Evolutionary conservation across 2,329 filamentous ascomycete species (phyloP), one percentile per base, ranked within the genome.

Genomic region (Camillea tinctor): DNA sequence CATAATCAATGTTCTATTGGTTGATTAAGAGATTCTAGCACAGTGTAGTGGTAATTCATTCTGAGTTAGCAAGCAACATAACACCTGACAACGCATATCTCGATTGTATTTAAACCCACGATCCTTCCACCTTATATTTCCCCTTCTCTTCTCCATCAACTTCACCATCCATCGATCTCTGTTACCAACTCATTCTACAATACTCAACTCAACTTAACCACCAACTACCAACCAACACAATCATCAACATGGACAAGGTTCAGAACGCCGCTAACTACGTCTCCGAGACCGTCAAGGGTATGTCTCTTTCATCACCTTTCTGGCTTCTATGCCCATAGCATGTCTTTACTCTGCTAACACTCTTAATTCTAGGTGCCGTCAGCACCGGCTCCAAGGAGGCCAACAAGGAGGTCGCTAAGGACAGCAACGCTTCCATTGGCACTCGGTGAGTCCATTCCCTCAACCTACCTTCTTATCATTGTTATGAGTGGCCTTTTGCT

Each of bases 351-450:
- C 11, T 49, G 56, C 61, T 62, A 54, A 62, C 60, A 48, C 22
- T 17, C 30, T 9, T 13, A 8, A 22, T n/a, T 48, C 15, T 17
- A 69, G 67, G 66, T 73, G 79, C 79, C 62, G 72, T 80, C 64
- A 78, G 79, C 63, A 80, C 82, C 66, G 78, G 83, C 63, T 84
- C 81, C 78, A 89, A 90, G 84, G 86, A 89, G 79, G 79, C 79
- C 79, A 89, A 90, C 84, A 89, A 90, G 84, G 73, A 82, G 66
- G 81, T 86, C 66, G 87, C 87, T 75, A 89, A 89, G 82, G 84
- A 86, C 73, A 74, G 68, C 74, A 77, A 87, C 72, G 80, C 80
- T 63, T 65, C 68, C 67, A 5, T 86, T 60, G 72, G 76, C 71
- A 86, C 82, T 72, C 86, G 87, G 81, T 83, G 74, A 73, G 79